Base-by-base conservation (phyloP, 441 rosid genomes). In the Theobroma grandiflorum region DNA sequence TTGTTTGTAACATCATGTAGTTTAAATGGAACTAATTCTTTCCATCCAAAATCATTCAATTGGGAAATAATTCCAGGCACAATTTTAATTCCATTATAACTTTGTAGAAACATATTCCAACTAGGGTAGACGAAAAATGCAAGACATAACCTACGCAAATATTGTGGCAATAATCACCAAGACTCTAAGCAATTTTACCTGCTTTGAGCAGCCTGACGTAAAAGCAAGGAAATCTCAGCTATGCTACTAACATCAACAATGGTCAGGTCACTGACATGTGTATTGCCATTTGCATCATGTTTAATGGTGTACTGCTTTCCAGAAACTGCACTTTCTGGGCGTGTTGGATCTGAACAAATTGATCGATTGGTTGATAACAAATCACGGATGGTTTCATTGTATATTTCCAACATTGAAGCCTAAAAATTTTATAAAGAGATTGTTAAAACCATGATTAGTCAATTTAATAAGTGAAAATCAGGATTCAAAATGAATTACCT, bases 331-430 rank as follows among this genome's bases (percentile, higher is more conserved):
- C 78, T 91, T n/a, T 92, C 98, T 49, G 82, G 63, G 42, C 88
- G 87, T 4, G 38, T 72, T 70, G 82, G 73, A 55, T 91, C 92
- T 42, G 65, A 61, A 70, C 89, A 67, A 65, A 84, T 83, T 11
- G 88, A 75, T 79, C 87, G 85, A 78, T 81, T 91, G 64, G 89
- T 74, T 20, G 91, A 80, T 78, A 97, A 84, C 84, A 97, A 86
- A 81, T 97, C 99, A 9, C 98, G 95, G 47, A 97, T 87, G 72
- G 96, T 88, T 80, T 97, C 99, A 8, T 97, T 97, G 89, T 97
- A 97, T 38, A 97, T 97, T 84, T 97, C 99, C 86, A 97, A 81
- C 98, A 97, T 94, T 45, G 99, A 97, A 43, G 91, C 99, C 99
- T 97, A 79, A 22, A 78, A 58, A 35, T 78, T 40, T 85, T 31